Evolutionary conservation across 441 rosid genomes (phyloP).

Genomic region (Adansonia rubrostipa): DNA sequence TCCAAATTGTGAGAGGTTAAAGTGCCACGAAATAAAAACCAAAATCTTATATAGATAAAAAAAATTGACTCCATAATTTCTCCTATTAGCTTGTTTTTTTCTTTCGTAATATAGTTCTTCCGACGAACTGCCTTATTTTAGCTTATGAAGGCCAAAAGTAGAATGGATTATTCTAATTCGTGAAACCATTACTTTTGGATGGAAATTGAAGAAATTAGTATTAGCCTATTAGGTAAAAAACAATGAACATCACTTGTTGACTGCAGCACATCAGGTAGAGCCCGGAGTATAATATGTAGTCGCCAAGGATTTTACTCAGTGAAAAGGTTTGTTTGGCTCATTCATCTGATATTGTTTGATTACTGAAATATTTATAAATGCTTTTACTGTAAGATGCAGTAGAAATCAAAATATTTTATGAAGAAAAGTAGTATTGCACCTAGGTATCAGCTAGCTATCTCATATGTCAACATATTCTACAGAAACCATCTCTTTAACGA

Average conservation of each 20-base stretch:
- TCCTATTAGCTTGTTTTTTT: neutral
- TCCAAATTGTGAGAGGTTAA: neutral
- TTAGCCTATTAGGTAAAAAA: neutral
- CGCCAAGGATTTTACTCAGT: neutral
- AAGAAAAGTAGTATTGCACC: constrained; percentile 2
- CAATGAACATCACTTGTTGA: too few relatives aligned
- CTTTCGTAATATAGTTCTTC: neutral
- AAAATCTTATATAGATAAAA: neutral
- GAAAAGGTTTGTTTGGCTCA: neutral
- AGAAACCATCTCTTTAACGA: neutral
- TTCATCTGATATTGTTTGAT: neutral
- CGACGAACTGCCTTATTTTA: neutral
- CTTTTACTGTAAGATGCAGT: neutral
- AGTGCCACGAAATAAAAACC: neutral
- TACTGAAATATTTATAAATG: too few relatives aligned
- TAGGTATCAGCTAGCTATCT: neutral
- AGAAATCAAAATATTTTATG: neutral
- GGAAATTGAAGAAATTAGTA: neutral
- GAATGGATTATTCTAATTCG: neutral
- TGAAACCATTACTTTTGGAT: neutral
- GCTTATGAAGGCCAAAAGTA: neutral
- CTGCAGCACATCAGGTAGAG: neutral
- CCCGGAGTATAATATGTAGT: neutral
- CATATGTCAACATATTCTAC: constrained; percentile 12
- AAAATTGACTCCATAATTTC: neutral